Evolutionary conservation across 441 rosid genomes (phyloP).

Genomic region (Gossypium gossypioides): DNA sequence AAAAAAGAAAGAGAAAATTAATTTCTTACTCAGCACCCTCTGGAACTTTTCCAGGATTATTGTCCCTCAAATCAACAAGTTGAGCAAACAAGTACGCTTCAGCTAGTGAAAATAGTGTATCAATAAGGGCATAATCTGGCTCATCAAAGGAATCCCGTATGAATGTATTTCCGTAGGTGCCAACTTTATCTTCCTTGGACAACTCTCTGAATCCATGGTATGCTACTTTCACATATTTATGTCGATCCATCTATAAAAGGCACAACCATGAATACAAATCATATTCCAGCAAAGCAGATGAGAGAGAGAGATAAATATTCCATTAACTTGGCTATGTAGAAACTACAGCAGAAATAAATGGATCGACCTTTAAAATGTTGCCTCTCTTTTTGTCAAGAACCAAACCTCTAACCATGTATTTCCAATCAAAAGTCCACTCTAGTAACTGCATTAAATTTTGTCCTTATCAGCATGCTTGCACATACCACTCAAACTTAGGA

Average conservation of each 20-base stretch:
- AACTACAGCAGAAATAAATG: neutral
- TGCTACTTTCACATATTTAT: slow-evolving; percentile 95
- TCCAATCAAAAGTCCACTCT: slow-evolving; percentile 83
- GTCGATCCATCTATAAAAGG: slow-evolving; percentile 79
- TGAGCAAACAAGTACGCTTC: slow-evolving; percentile 96
- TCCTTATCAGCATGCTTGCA: slow-evolving; percentile 9
- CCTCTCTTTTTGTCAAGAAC: slow-evolving; percentile 97
- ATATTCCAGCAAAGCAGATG: neutral
- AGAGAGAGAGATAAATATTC: neutral
- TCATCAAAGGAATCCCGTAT: slow-evolving; percentile 87
- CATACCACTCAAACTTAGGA: neutral
- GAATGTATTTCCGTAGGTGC: slow-evolving; percentile 73
- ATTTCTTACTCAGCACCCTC: slow-evolving; percentile 52
- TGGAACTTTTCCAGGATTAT: slow-evolving; percentile 58
- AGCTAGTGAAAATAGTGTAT: slow-evolving; percentile 89
- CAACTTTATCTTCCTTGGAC: slow-evolving; percentile 85
- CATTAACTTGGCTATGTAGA: neutral
- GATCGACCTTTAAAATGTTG: slow-evolving; percentile 79
- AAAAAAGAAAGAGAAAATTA: neutral
- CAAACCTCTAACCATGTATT: slow-evolving; percentile 94
- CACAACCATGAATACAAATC: slow-evolving; percentile 14
- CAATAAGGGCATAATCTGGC: slow-evolving; percentile 89
- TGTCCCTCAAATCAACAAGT: slow-evolving; percentile 82
- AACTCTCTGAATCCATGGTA: slow-evolving; percentile 91
- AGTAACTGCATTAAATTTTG: slow-evolving; percentile 43